These are phyloP conservation scores for Singerocomus rubriflavus DNA, from an alignment of 1,284 basidiomycete genomes.

Conservation along the genomic window DNA sequence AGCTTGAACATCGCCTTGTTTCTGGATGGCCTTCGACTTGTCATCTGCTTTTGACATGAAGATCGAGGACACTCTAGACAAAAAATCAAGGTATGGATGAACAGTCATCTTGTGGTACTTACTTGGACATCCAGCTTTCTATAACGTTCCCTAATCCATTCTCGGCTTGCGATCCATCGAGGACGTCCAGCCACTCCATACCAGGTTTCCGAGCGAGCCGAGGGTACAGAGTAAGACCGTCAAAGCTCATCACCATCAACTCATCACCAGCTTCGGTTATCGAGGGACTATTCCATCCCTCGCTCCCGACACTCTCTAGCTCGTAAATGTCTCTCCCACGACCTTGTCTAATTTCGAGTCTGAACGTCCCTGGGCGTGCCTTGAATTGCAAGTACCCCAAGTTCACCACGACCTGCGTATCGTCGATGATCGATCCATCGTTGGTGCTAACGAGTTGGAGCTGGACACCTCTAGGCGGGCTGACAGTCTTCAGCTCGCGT, in stretches of 20 bases:
- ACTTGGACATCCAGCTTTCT: constrained; percentile 51
- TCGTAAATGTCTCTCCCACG: constrained; percentile 78
- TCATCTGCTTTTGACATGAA: constrained; percentile 38
- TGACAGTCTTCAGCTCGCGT: constrained; percentile 60
- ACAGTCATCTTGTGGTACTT: constrained; percentile 14
- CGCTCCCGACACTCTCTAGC: constrained; percentile 79
- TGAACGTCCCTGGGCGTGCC: constrained; percentile 85
- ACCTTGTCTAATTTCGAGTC: constrained; percentile 79
- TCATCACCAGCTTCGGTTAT: constrained; percentile 65
- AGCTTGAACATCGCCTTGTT: constrained; percentile 47
- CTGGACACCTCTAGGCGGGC: constrained; percentile 81
- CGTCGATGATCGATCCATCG: constrained; percentile 53
- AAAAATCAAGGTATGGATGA: constrained; percentile 2
- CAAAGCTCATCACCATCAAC: constrained; percentile 81
- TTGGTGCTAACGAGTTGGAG: constrained; percentile 61
- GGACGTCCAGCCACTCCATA: constrained; percentile 79
- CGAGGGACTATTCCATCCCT: constrained; percentile 77
- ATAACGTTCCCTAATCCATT: constrained; percentile 39
- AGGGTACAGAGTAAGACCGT: constrained; percentile 87
- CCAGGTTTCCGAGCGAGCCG: constrained; percentile 68
- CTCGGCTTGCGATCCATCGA: constrained; percentile 47
- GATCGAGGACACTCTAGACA: constrained; percentile 51
- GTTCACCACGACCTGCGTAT: constrained; percentile 91
- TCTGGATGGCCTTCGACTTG: constrained; percentile 15
- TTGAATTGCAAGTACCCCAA: constrained; percentile 97